These are phyloP conservation scores for Mycena filopes DNA, from an alignment of 768 basidiomycete species.

Conservation along the genomic window DNA sequence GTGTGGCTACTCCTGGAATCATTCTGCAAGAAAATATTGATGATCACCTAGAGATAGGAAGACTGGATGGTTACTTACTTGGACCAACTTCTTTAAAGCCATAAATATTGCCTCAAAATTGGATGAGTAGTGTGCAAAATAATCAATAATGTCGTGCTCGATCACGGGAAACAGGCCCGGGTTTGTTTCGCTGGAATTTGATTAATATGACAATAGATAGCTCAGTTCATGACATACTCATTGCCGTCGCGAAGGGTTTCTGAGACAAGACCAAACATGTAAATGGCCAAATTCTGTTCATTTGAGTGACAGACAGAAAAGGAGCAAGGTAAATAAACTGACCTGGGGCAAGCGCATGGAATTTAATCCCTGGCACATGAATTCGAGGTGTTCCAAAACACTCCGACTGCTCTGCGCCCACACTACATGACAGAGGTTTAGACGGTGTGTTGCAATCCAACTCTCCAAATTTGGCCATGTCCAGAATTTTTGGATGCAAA, in stretches of 20 bases:
- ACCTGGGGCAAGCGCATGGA: slow-evolving; percentile 2
- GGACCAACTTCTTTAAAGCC: not conserved
- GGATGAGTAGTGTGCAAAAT: too few relatives aligned
- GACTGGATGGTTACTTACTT: not conserved
- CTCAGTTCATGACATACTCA: too few relatives aligned
- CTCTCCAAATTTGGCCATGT: not conserved
- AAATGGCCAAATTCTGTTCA: too few relatives aligned
- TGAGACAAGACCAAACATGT: too few relatives aligned
- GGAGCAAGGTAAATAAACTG: not conserved
- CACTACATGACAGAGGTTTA: not conserved
- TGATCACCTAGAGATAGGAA: not conserved
- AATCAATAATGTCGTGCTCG: too few relatives aligned
- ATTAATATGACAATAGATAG: too few relatives aligned
- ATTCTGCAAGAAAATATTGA: not conserved
- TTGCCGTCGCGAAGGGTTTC: too few relatives aligned
- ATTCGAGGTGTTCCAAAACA: not conserved
- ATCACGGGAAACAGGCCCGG: too few relatives aligned
- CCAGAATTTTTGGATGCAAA: slow-evolving; percentile 14
- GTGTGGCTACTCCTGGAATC: slow-evolving; percentile 4
- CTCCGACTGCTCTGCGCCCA: not conserved
- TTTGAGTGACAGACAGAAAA: not conserved
- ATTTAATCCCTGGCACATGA: not conserved
- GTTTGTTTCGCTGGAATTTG: too few relatives aligned
- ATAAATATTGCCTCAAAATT: too few relatives aligned
- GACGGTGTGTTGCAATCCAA: not conserved